Base-by-base conservation (phyloP, 345 rosid genomes). In the Populus simonii region DNA sequence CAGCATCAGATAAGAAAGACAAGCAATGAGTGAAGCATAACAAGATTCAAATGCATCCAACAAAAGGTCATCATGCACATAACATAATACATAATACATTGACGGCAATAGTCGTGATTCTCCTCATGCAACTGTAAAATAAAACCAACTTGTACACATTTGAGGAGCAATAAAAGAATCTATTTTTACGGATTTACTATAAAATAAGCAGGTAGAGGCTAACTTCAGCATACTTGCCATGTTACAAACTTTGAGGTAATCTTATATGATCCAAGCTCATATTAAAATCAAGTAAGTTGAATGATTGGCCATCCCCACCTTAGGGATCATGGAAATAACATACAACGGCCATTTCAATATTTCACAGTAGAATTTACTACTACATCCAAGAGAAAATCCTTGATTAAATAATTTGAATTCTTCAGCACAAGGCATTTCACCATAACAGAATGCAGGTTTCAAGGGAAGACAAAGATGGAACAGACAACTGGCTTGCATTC, bases 401-500 rank as follows among this genome's bases (percentile, higher is more conserved):
- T 20, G 23, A 20, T 20, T 53, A n/a, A 20, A 53, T 53, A 53
- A 53, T 53, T 53, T 53, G 23, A 53, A 53, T 53, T 53, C 43
- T 39, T 39, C 43, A 39, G 43, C 9, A 39, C 43, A 39, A 39
- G 43, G 43, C 0, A 9, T 9, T 39, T 39, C 43, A 39, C 10
- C 9, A 7, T 39, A 39, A 8, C 43, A 39, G 43, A 39, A 39
- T 7, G 43, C 43, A 39, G 43, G 10, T 7, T 39, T 39, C 43
- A 39, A 39, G 43, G 43, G 16, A 43, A 41, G 45, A 22, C 9
- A 17, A 7, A 67, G 72, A 83, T 76, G 86, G 84, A 84, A 79
- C 85, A 84, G 85, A 70, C 25, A 18, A 45, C 78, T 79, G 85
- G 87, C 87, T 83, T 84, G 78, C 85, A 83, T 72, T 72, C 65